Percentiles rank a stretch among this genome's conserved stretches.
These are phyloP conservation scores for Akanthomyces muscarius DNA, from an alignment of 2,329 filamentous ascomycete species.

Conservation along the genomic window DNA sequence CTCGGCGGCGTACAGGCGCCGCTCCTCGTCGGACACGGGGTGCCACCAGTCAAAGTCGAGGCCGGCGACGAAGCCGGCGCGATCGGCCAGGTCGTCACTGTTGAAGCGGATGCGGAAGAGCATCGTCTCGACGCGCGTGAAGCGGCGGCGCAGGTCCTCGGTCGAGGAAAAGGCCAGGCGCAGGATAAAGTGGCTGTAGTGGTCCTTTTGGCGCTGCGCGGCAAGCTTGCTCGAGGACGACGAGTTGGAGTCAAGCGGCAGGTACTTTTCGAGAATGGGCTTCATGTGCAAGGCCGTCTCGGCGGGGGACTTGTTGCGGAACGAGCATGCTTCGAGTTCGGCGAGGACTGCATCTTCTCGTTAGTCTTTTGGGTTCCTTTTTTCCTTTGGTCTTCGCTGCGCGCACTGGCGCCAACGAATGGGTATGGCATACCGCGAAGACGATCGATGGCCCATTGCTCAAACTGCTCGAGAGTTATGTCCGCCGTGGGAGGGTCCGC, in stretches of 20 bases:
- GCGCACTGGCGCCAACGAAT: neutral
- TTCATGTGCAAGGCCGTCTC: constrained; percentile 84
- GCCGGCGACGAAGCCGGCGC: constrained; percentile 69
- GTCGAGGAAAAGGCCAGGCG: constrained; percentile 88
- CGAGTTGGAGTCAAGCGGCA: constrained; percentile 74
- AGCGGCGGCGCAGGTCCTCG: constrained; percentile 83
- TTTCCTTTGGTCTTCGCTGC: neutral
- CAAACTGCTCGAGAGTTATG: constrained; percentile 94
- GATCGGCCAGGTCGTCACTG: constrained; percentile 70
- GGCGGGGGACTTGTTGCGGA: constrained; percentile 79
- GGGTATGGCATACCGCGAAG: constrained; percentile 58
- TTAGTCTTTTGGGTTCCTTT: neutral
- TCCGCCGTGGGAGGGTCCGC: constrained; percentile 81
- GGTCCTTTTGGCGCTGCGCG: constrained; percentile 83
- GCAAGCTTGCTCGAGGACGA: constrained; percentile 57
- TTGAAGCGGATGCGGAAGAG: constrained; percentile 81
- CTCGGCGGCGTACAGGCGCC: constrained; percentile 56
- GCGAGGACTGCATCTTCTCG: constrained; percentile 62
- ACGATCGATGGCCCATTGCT: constrained; percentile 96
- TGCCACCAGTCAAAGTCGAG: constrained; percentile 91
- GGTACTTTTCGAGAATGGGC: constrained; percentile 79
- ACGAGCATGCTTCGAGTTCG: constrained; percentile 89
- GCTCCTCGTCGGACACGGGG: constrained; percentile 74
- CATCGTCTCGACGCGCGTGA: constrained; percentile 81
- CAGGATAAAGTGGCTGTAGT: constrained; percentile 97